Base-by-base conservation (phyloP, 2,329 filamentous ascomycete genomes). In the Setomelanomma holmii region DNA sequence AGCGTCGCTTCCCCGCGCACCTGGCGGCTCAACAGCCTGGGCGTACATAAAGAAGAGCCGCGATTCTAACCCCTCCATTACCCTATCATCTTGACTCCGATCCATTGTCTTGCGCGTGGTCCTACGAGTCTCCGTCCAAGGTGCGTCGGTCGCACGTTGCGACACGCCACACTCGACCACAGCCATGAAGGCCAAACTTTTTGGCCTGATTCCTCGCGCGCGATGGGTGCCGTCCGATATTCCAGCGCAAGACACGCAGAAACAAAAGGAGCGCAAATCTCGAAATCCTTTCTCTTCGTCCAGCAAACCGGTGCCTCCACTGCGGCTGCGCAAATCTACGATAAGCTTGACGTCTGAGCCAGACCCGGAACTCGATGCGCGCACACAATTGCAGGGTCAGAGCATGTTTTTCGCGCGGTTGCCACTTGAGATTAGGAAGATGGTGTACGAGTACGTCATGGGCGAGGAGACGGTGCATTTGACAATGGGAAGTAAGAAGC, bases 381-480 rank as follows among this genome's bases (percentile, higher is more conserved):
- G 63, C 30, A 71, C 69, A 21, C 55, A 65, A 44, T 53, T 53
- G 30, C 71, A 73, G 52, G 56, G 42, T 6, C 67, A 71, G 36
- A 66, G 64, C 22, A 43, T 53, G 4, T 71, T 73, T 40, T 73
- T 74, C 40, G 59, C 55, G 1, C 57, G 49, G n/a, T n/a, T 74
- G 22, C 71, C 70, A 11, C 36, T 70, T 17, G 71, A 74, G 49
- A 44, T 74, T 17, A 41, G 71, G 36, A 49, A 48, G 16, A 66
- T 67, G 57, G 64, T 74, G 33, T 74, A 73, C 38, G 69, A 64
- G 27, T 67, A 66, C 40, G 54, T 72, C 16, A 60, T 70, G 40
- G 67, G 65, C 6, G 51, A 49, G 10, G 64, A 69, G 49, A 64
- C 56, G 0, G 60, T 74, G 34, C 72, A 74, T 56, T 52, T 74